Base-by-base conservation (phyloP, 805 yeast genomes). In the Starmerella lactis-condensi region DNA sequence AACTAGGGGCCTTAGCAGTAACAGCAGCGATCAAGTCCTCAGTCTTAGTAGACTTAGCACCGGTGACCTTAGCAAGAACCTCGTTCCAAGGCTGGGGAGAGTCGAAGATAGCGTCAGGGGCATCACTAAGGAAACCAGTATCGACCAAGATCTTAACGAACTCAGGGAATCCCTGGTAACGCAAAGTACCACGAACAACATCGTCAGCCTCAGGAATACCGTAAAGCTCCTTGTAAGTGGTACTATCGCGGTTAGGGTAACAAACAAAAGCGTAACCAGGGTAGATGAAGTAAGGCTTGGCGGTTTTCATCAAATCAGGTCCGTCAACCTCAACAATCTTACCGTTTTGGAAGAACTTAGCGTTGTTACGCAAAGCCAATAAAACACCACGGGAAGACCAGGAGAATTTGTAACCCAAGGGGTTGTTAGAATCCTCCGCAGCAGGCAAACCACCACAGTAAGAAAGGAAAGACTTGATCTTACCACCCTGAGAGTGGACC, bases 391-490 rank as follows among this genome's bases (percentile, higher is more conserved):
- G 74, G 22, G 96, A 83, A 20, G 95, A 81, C 98, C 98, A 89
- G 26, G 96, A 83, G 62, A 89, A 89, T 65, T 89, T 89, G 72
- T 89, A 89, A 46, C 98, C 98, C 54, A 89, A 66, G 36, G 98
- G 98, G 62, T 89, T 89, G 62, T 82, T 93, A 19, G 96, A 85
- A 58, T 75, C 70, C 62, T 85, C 98, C 41, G 98, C 95, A 20
- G 98, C 89, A 43, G 96, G 96, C 51, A 89, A 68, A 50, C 98
- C 98, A 61, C 98, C 98, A 62, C 98, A 89, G 75, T 79, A 89
- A 6, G 94, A 79, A 47, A 82, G 62, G 71, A 89, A 89, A 5
- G 93, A 76, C 53, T 69, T 78, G 61, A 89, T 78, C 64, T 89
- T 78, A 54, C 98, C 98, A 43, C 79, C 79, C 17, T 66, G 69